phyloP scores from a whole-genome alignment of 2,329 filamentous ascomycete species.

The Neocucurbitaria cava region DNA sequence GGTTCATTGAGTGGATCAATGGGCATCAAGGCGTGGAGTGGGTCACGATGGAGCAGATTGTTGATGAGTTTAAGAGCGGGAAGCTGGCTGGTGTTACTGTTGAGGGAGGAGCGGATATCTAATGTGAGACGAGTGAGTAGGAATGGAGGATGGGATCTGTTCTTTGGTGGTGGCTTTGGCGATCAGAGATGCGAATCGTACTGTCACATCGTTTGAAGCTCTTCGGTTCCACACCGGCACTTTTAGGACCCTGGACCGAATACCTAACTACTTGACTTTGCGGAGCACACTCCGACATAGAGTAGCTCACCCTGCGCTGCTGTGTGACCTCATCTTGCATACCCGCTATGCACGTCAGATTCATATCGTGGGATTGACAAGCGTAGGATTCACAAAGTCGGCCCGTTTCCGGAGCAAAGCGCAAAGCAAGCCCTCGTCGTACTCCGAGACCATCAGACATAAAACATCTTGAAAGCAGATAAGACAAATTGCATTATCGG shows the following conservation, averaged over 20 bases:
- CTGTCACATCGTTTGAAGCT: not conserved
- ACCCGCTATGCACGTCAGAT: conserved; percentile 1
- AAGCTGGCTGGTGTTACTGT: conserved; percentile 41
- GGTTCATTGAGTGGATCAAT: conserved; percentile 56
- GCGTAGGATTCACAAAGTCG: not conserved
- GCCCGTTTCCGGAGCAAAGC: conserved; percentile 9
- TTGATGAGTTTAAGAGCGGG: conserved; percentile 47
- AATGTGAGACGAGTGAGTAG: no score
- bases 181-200: not conserved
- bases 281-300: no score
- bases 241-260: no score
- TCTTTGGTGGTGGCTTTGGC: not conserved
- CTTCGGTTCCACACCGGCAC: not conserved
- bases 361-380: no score
- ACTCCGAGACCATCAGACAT: not conserved
- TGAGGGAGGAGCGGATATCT: conserved; percentile 39
- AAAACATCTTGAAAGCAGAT: not conserved
- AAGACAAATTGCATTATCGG: not conserved
- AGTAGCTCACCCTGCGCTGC: not conserved
- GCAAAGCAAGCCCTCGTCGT: conserved; percentile 4
- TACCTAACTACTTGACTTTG: no score
- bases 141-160: not conserved
- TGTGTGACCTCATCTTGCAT: not conserved
- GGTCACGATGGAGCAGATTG: conserved; percentile 47
- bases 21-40: conserved; percentile 55